These are phyloP conservation scores for Aspergillus sp. DNA, from an alignment of 2,329 filamentous ascomycete genomes.

Conservation along the genomic window DNA sequence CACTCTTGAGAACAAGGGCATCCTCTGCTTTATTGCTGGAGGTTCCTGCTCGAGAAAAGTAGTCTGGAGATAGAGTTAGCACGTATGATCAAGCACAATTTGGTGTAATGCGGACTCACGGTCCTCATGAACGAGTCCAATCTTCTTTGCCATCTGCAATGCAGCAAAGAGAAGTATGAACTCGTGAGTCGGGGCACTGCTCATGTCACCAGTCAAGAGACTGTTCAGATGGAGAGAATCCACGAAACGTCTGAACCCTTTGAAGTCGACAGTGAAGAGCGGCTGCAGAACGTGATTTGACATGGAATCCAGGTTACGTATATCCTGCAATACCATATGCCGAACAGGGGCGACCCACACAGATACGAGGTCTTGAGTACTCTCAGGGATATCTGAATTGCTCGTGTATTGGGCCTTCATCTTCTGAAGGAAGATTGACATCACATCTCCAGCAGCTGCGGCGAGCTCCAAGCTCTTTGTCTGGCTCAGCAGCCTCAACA, in stretches of 20 bases:
- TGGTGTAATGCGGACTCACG: conserved; percentile 39
- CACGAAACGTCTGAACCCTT: conserved; percentile 50
- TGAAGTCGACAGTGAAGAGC: conserved; percentile 31
- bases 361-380: conserved; percentile 15
- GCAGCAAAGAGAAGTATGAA: conserved; percentile 63
- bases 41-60: conserved; percentile 19
- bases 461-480: conserved; percentile 29
- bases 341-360: conserved; percentile 38
- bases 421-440: conserved; percentile 30
- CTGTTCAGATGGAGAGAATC: conserved; percentile 53
- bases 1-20: conserved; percentile 32
- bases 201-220: conserved; percentile 46
- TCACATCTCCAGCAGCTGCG: conserved; percentile 24
- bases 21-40: conserved; percentile 12
- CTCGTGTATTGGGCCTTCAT: conserved; percentile 15
- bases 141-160: conserved; percentile 69
- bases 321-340: conserved; percentile 34
- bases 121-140: conserved; percentile 67
- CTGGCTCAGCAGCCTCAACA: conserved; percentile 31
- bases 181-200: conserved; percentile 50
- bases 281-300: conserved; percentile 36
- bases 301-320: conserved; percentile 33
- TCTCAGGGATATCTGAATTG: conserved; percentile 1
- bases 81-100: conserved; percentile 4
- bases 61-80: conserved; percentile 21